Base-by-base conservation (phyloP, 768 basidiomycete species). In the Boletus tylopilopsis region DNA sequence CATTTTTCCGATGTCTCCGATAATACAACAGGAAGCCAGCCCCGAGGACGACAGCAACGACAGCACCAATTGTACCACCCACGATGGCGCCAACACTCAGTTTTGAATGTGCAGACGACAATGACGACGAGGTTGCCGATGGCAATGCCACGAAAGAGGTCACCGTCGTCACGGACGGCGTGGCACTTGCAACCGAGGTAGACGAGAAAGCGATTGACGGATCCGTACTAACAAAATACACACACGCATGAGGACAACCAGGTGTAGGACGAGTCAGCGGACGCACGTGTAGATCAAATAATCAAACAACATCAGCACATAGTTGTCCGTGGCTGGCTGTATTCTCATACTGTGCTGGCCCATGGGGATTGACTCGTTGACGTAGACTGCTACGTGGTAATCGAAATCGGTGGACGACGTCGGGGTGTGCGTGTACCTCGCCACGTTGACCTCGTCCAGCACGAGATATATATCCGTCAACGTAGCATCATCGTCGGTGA, bases 281-380 rank as follows among this genome's bases (percentile, higher is more conserved):
- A 48, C 56, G 2, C 23, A 58, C 55, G 50, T 57, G 23, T 61
- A 60, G 35, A 61, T 39, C 4, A 57, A 21, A 38, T 60, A 60
- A 21, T 60, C 58, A 9, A 59, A 59, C 8, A 57, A n/a, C 3
- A 59, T 54, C 32, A 54, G 44, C 22, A 57, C 36, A 0, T 23
- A 2, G 12, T 11, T 32, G 11, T 24, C 35, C 2, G 42, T n/a
- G 36, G 37, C 19, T 1, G 59, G 51, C 22, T 47, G 32, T 13
- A 60, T 30, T 16, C 4, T n/a, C 51, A 60, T 47, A 15, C 1
- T 47, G 29, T 60, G 55, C 16, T 40, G 12, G 9, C 51, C 55
- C 9, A 2, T 36, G 5, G 6, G 11, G 11, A 59, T 21, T 3
- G 42, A 45, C 3, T 25, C 38, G 38, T 59, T 59, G 18, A 22